Evolutionary conservation across 305 asterid genomes (phyloP).

Genomic region (Plantago lanceolata): DNA sequence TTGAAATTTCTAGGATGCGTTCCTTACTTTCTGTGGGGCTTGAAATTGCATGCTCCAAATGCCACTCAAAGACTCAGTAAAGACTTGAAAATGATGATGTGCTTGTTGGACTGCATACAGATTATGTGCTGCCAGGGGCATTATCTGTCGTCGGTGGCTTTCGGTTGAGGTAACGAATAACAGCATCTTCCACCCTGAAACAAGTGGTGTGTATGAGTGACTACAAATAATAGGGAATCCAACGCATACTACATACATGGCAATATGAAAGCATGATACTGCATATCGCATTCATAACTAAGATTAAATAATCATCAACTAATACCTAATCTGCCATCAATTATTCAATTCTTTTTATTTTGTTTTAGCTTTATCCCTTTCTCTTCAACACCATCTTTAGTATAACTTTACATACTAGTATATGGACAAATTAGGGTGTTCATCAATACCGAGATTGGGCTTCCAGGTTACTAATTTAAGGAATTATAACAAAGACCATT

Average conservation of each 20-base stretch:
- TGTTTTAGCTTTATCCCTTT: no score
- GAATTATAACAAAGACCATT: not conserved
- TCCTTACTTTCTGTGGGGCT: constrained; percentile 12
- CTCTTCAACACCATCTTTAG: not conserved
- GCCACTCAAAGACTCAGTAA: not conserved
- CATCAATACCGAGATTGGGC: not conserved
- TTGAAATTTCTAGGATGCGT: constrained; percentile 17
- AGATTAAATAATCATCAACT: no score
- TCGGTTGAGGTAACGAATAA: constrained; percentile 83
- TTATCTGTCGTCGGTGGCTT: constrained; percentile 51
- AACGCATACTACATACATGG: not conserved
- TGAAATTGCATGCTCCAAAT: constrained; percentile 24
- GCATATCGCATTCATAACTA: not conserved
- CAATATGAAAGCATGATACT: not conserved
- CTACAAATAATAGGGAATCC: constrained; percentile 10
- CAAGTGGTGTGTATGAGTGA: constrained; percentile 24
- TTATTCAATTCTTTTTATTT: not conserved
- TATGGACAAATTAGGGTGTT: not conserved
- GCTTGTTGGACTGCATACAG: constrained; percentile 3
- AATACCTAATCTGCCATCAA: no score
- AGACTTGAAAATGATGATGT: constrained; percentile 2
- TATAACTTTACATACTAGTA: not conserved
- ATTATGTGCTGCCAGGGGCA: constrained; percentile 59
- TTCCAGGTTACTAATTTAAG: not conserved
- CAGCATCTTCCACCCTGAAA: constrained; percentile 96